Conservation (phyloP, 768 basidiomycete species). For the Lactarius psammicola region DNA sequence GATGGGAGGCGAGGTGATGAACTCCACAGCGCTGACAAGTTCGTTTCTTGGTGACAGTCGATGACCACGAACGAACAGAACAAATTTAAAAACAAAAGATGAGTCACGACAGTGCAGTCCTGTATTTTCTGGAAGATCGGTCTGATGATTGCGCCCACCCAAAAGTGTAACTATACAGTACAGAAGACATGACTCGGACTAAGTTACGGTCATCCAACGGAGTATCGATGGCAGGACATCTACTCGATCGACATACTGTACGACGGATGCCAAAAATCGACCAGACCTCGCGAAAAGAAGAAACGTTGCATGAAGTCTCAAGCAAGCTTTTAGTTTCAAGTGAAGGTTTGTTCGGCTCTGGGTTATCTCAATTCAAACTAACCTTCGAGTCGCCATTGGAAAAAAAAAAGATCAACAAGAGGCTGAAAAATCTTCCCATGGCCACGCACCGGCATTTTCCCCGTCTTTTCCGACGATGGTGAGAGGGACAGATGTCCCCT, state of each 20-base stretch:
- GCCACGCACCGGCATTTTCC: neutral
- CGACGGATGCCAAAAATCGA: neutral
- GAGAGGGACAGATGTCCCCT: neutral
- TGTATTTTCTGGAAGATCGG: neutral
- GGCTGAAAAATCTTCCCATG: neutral
- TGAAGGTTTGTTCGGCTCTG: neutral
- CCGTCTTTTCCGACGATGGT: neutral
- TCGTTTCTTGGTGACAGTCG: neutral
- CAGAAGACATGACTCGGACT: neutral
- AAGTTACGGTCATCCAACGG: neutral
- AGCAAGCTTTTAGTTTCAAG: neutral
- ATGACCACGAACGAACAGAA: neutral
- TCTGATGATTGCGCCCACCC: constrained; percentile 1
- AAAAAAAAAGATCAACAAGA: neutral
- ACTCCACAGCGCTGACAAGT: neutral
- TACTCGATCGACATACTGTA: neutral
- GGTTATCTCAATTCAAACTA: neutral
- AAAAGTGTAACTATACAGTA: neutral
- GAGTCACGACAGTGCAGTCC: neutral
- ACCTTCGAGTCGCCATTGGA: neutral
- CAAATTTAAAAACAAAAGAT: neutral
- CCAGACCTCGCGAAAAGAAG: neutral
- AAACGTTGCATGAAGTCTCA: neutral
- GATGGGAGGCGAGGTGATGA: neutral
- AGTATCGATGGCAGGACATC: neutral